phyloP scores from a whole-genome alignment of 495 filamentous ascomycete species.

The Penicillium fimorum region DNA sequence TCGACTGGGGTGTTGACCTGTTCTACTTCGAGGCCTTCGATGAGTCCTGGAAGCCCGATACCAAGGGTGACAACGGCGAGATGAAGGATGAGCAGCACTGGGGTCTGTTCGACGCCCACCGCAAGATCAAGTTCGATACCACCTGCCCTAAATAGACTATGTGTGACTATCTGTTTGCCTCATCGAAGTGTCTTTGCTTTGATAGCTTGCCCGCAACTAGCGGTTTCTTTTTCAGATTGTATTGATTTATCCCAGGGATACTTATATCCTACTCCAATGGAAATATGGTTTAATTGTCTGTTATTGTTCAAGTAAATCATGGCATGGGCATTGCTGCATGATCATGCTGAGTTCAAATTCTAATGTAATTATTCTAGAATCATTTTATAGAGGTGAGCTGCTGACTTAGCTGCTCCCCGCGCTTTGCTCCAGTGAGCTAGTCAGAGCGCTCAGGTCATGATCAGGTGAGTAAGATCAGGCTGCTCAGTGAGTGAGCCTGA shows the following conservation, averaged over 20 bases:
- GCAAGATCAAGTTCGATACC: constrained; percentile 62
- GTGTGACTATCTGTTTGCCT: background rate
- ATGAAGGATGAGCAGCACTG: constrained; percentile 71
- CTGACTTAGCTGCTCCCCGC: constrained; percentile 12
- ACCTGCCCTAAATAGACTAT: constrained; percentile 43
- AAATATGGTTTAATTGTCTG: constrained; percentile 8
- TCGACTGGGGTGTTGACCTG: constrained; percentile 71
- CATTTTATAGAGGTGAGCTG: constrained; percentile 13
- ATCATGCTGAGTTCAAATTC: no score
- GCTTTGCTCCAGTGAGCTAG: background rate
- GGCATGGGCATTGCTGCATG: background rate
- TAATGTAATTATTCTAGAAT: no score
- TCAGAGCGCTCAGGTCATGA: no score
- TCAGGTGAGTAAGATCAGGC: no score
- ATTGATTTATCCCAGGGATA: background rate
- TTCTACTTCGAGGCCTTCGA: constrained; percentile 87
- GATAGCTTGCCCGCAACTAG: background rate
- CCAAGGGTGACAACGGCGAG: constrained; percentile 65
- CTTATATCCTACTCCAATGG: background rate
- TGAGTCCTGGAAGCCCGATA: constrained; percentile 75
- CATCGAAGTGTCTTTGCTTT: background rate
- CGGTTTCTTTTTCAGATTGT: constrained; percentile 5
- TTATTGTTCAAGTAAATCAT: background rate
- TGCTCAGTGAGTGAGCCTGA: no score
- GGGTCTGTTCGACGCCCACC: constrained; percentile 67